Evolutionary conservation across 345 rosid species (phyloP), one percentile per base, ranked within the genome.

Genomic region (Noccaea bulbosa): DNA sequence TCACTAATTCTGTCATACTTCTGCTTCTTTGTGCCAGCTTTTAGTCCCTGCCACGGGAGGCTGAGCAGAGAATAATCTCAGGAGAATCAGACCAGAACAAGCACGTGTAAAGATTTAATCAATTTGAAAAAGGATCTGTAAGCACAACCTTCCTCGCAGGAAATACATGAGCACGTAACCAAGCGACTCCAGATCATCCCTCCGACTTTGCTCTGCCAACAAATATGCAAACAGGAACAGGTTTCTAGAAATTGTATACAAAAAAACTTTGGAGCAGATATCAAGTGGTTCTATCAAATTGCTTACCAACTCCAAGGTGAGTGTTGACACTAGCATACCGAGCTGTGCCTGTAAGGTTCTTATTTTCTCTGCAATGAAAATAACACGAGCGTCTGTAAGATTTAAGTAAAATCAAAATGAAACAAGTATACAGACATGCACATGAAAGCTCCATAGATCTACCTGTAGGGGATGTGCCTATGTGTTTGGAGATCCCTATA

Each of bases 41-140:
- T 89, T 66, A 92, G 80, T 47, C 98, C 98, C 83, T 87, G 98
- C 98, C 96, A 92, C 5, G 98, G 98, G 68, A 92, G 94, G 82
- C 94, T 92, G 74, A 63, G 62, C 49, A 59, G 45, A 39, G 62
- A 66, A 72, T n/a, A 78, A 68, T 7, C n/a, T 10, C 44, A 67
- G 37, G 56, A 53, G 58, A 39, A 56, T 69, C 27, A 74, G 76
- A 56, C 50, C 16, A 65, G 55, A 75, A 22, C 34, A 46, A 70
- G 48, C 33, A 49, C 5, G 8, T 35, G 35, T 4, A 50, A 55
- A 16, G 22, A 33, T 46, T 33, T 39, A 58, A 40, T 20, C 32
- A 73, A 57, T 65, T 65, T 9, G n/a, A 17, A 49, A 33, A 14
- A 17, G 49, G 52, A 35, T 52, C 57, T 47, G 40, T 6, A 64